Base-by-base conservation (phyloP, 495 filamentous ascomycete genomes). In the Hypoxylon crocopeplum region DNA sequence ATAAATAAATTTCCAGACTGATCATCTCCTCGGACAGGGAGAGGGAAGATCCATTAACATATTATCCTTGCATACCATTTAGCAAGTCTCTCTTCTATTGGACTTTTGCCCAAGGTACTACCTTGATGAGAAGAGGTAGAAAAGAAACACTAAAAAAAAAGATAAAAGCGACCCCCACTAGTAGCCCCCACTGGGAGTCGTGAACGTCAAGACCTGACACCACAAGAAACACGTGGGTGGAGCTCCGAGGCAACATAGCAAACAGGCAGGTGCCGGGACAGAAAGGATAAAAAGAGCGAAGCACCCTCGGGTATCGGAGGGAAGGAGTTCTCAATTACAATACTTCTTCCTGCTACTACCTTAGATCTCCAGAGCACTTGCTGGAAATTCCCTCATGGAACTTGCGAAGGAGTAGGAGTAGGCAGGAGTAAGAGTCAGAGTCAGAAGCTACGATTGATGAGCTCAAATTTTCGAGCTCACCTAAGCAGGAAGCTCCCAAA, bases 201-300 rank as follows among this genome's bases (percentile, higher is more conserved):
- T 52, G 40, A 44, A 25, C 25, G 49, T 59, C 49, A 56, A 54
- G 41, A 55, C 19, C 45, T 42, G 38, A 48, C 48, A 55, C 34
- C 22, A 42, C 20, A 1, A 41, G 30, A 45, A 41, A 59, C 61
- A 59, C 55, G 48, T 59, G 55, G 49, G 61, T 64, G 61, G 61
- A 59, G 48, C 61, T 16, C 16, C 7, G 41, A 27, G 33, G 29
- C 22, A n/a, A n/a, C n/a, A 50, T 30, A 37, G n/a, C 19, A 50
- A 41, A 33, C 49, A 44, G 42, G 48, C 37, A 55, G 37, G 54
- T 59, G 47, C 41, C 49, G 48, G 55, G 22, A 38, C 36, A 37
- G 49, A 55, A 55, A 64, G 45, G 55, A 64, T 64, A 64, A 64
- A 63, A 64, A 52, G 61, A 42, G 55, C 49, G 48, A 55, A 38